Percentiles rank a stretch among this genome's conserved stretches.
These are phyloP conservation scores for Aspergillus oerlinghausenensis DNA, from an alignment of 2,329 filamentous ascomycete species.

Conservation along the genomic window DNA sequence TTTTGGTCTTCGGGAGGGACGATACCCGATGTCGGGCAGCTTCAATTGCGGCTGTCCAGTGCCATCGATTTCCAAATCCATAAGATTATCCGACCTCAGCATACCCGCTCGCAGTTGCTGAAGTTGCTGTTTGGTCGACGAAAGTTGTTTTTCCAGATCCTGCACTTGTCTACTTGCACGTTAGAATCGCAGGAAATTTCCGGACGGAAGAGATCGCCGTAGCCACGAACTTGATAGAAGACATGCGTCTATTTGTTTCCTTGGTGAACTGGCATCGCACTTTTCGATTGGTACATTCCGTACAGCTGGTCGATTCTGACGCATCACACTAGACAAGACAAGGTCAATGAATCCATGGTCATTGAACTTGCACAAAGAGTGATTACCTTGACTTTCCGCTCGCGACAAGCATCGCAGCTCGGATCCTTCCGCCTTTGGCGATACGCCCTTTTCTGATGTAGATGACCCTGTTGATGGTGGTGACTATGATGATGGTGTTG, in stretches of 20 bases:
- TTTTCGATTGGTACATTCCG: constrained; percentile 92
- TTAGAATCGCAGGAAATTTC: constrained; percentile 9
- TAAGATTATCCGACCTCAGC: constrained; percentile 43
- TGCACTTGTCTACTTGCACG: constrained; percentile 67
- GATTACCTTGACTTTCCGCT: constrained; percentile 64
- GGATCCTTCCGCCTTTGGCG: constrained; percentile 93
- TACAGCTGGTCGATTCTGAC: constrained; percentile 92
- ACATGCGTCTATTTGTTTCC: constrained; percentile 97
- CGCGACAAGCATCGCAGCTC: constrained; percentile 93
- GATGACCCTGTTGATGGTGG: constrained; percentile 58
- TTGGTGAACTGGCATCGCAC: constrained; percentile 99
- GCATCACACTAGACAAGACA: constrained; percentile 67
- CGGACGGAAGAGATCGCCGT: constrained; percentile 1
- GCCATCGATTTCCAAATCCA: constrained; percentile 40
- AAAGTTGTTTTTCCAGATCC: constrained; percentile 88
- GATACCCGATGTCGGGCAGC: constrained; percentile 62
- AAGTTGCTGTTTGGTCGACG: constrained; percentile 75
- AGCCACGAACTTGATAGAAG: constrained; percentile 75
- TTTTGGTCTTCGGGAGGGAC: constrained; percentile 60
- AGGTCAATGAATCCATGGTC: constrained; percentile 1
- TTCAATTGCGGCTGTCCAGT: constrained; percentile 46
- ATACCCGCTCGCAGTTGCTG: constrained; percentile 65
- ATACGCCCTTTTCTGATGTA: constrained; percentile 83
- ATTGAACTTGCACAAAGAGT: neutral
- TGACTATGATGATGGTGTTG: neutral